These are phyloP conservation scores for Coemansia sp. DNA, from an alignment of 192 early-diverging fungal species.

Conservation along the genomic window DNA sequence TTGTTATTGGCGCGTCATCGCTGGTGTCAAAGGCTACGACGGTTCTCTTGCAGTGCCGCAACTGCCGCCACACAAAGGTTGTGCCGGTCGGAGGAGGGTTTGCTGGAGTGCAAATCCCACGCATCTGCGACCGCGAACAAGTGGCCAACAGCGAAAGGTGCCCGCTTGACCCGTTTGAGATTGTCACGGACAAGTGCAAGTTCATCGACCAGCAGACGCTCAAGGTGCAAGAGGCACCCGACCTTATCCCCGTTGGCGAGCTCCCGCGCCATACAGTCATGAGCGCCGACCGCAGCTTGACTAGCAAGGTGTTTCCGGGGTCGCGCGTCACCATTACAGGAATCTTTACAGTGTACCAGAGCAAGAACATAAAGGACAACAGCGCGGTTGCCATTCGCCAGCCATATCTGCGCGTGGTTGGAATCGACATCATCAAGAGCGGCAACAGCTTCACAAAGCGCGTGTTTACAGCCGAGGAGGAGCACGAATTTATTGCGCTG, in stretches of 20 bases:
- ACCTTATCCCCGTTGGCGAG: conserved; percentile 97
- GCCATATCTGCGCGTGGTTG: conserved; percentile 92
- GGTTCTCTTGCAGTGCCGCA: conserved; percentile 85
- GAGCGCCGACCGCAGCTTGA: conserved; percentile 80
- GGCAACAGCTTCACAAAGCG: conserved; percentile 60
- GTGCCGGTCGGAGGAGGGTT: conserved; percentile 84
- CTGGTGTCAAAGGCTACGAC: conserved; percentile 84
- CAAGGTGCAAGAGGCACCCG: conserved; percentile 96
- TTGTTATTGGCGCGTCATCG: conserved; percentile 89
- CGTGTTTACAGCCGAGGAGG: conserved; percentile 86
- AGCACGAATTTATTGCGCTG: conserved; percentile 87
- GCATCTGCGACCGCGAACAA: conserved; percentile 73
- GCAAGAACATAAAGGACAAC: conserved; percentile 60
- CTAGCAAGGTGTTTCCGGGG: conserved; percentile 91
- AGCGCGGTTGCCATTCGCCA: conserved; percentile 87
- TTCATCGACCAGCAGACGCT: conserved; percentile 97
- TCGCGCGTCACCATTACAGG: conserved; percentile 90
- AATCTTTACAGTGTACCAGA: conserved; percentile 91
- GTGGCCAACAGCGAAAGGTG: conserved; percentile 37
- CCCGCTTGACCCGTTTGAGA: conserved; percentile 85
- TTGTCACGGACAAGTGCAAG: conserved; percentile 91
- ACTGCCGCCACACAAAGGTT: conserved; percentile 78
- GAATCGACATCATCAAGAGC: conserved; percentile 79
- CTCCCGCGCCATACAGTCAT: conserved; percentile 92
- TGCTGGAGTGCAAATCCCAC: conserved; percentile 77